These are phyloP conservation scores for Phytophthora sojae DNA, from an alignment of 352 stramenopile genomes.

Conservation along the genomic window DNA sequence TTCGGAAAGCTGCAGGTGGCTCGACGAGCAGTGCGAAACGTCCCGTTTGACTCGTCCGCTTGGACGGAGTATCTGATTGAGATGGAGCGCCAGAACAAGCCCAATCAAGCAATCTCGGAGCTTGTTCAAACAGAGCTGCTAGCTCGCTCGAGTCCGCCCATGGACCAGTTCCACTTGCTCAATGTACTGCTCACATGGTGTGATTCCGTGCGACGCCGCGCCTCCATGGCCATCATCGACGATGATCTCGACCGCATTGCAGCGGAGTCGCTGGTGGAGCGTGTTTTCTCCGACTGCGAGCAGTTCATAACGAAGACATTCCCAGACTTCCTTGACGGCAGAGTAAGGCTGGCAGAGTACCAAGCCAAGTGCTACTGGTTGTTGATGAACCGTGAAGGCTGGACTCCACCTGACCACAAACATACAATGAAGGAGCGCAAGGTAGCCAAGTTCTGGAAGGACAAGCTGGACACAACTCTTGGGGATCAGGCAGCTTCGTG, in stretches of 20 bases:
- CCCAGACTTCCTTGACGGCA: conserved; percentile 41
- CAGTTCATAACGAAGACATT: conserved; percentile 47
- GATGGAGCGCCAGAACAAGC: conserved; percentile 43
- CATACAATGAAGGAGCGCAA: conserved; percentile 23
- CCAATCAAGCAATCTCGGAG: conserved; percentile 22
- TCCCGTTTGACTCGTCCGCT: conserved; percentile 66
- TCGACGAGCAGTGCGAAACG: conserved; percentile 63
- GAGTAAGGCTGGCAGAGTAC: conserved; percentile 52
- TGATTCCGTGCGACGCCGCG: conserved; percentile 45
- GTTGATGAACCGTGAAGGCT: conserved; percentile 26
- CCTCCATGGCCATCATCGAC: conserved; percentile 10
- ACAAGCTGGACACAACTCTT: conserved; percentile 19
- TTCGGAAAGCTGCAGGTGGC: conserved; percentile 32
- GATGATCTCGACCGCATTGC: conserved; percentile 18
- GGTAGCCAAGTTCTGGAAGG: conserved; percentile 49
- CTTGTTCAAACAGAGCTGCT: conserved; percentile 45
- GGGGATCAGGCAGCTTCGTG: conserved; percentile 46
- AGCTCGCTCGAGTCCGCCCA: conserved; percentile 41
- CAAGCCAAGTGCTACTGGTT: conserved; percentile 54
- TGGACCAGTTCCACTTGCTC: conserved; percentile 67
- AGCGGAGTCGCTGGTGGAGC: conserved; percentile 34
- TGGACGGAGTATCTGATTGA: conserved; percentile 68
- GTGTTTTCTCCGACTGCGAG: conserved; percentile 43
- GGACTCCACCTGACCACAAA: background rate
- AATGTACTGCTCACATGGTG: conserved; percentile 60